Conservation (phyloP, 176 grass and related monocot species). For the Microstegium vimineum region DNA sequence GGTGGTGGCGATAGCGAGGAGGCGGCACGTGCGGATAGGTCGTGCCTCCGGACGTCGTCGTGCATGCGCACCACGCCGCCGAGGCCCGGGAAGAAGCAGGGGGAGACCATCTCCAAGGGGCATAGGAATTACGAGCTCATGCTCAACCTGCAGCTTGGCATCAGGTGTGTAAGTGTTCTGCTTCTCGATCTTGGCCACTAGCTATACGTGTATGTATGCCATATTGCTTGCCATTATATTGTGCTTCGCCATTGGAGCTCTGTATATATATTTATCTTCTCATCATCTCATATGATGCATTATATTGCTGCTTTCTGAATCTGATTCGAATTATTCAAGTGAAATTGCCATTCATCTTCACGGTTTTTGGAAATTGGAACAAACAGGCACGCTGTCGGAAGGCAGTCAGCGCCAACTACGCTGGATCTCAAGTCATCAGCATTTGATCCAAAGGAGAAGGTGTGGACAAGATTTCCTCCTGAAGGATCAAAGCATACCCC, state of each 20-base stretch:
- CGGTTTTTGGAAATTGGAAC: background rate
- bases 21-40: background rate
- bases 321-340: background rate
- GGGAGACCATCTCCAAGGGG: background rate
- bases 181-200: background rate
- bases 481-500: background rate
- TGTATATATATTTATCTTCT: too few relatives aligned
- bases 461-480: background rate
- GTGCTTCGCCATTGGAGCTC: background rate
- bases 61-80: conserved; percentile 31
- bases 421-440: background rate
- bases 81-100: conserved; percentile 15
- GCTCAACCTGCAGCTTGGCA: background rate
- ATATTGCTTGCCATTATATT: too few relatives aligned
- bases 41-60: conserved; percentile 24
- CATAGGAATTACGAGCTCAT: background rate
- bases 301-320: too few relatives aligned
- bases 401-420: background rate
- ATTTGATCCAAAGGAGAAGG: background rate
- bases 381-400: background rate
- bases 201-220: background rate
- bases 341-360: background rate
- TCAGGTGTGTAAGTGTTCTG: background rate
- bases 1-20: conserved; percentile 7
- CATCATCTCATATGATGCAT: background rate